Base-by-base conservation (phyloP, 169 alveolate genomes). In the Plasmodium reichenowi region DNA sequence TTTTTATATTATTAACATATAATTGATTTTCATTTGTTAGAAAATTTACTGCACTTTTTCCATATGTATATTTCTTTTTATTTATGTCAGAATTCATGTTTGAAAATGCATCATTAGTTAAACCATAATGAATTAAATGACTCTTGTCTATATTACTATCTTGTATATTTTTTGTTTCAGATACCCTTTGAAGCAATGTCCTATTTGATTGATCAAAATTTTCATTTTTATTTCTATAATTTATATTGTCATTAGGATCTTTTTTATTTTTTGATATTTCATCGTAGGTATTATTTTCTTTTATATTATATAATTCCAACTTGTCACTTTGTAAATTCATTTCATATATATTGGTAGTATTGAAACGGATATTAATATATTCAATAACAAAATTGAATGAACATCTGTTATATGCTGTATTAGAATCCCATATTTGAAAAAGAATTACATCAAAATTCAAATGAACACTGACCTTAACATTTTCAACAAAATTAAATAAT, bases 361-460 rank as follows among this genome's bases (percentile, higher is more conserved):
- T 59, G 24, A 83, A 63, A 68, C 71, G 47, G 32, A 71, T 22
- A 50, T 59, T 2, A 48, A 83, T 22, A 63, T 83, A 83, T 52
- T 83, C 91, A 17, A 83, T 83, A 52, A 83, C 91, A 59, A 83
- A 83, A 83, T 83, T 83, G 17, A 83, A 48, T 68, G 91, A 83
- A 13, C 91, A 83, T 48, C 91, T 70, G 71, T 83, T 83, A 54
- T 70, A 83, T 9, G 86, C 91, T 5, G 83, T 83, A 66, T 83
- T 83, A 10, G 91, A 83, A 38, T 83, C 91, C 91, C 91, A 83
- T 70, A 83, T 72, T 63, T 83, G 91, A 0, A 83, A 70, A 22
- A 52, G 68, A 5, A 83, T 56, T n/a, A 83, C 86, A 59, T 83
- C 85, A 73, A 70, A 83, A 58, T 45, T 71, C 22, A 83, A 60